Percentiles rank a stretch among this genome's conserved stretches.
These are phyloP conservation scores for Sutorius eximius DNA, from an alignment of 1,284 basidiomycete species.

Conservation along the genomic window DNA sequence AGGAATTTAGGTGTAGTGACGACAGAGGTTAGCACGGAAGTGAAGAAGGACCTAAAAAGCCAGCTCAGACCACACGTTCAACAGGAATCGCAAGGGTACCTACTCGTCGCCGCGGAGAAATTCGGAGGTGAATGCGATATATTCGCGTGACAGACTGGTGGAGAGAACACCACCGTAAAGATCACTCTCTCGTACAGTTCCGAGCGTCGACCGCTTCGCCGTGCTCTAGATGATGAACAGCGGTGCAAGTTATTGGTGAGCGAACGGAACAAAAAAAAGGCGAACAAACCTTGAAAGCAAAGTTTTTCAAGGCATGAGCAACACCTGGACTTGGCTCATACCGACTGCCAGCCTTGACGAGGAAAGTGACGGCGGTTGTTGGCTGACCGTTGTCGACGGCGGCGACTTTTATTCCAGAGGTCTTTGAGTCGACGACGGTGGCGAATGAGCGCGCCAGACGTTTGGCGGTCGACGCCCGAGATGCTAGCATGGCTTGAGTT, in stretches of 20 bases:
- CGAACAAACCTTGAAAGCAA: slow-evolving; percentile 86
- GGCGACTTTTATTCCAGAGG: slow-evolving; percentile 80
- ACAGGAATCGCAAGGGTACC: slow-evolving; percentile 39
- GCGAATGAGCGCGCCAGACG: slow-evolving; percentile 71
- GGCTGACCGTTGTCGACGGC: slow-evolving; percentile 79
- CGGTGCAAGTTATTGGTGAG: slow-evolving; percentile 10
- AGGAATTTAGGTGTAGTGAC: slow-evolving; percentile 81
- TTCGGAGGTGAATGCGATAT: slow-evolving; percentile 91
- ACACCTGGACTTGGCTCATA: slow-evolving; percentile 85
- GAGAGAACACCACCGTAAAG: slow-evolving; percentile 93
- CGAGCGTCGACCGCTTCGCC: slow-evolving; percentile 82
- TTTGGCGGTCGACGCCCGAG: slow-evolving; percentile 58
- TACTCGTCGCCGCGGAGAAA: slow-evolving; percentile 97
- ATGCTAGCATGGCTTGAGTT: slow-evolving; percentile 49
- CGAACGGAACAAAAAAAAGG: background rate
- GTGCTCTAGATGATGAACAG: slow-evolving; percentile 59
- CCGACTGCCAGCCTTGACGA: slow-evolving; percentile 88
- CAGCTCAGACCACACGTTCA: background rate
- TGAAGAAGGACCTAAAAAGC: slow-evolving; percentile 72
- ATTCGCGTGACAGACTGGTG: slow-evolving; percentile 83
- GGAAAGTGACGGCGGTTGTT: slow-evolving; percentile 82
- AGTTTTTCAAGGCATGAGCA: slow-evolving; percentile 92
- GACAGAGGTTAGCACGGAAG: slow-evolving; percentile 82
- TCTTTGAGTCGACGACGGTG: slow-evolving; percentile 66
- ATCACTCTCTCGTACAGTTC: slow-evolving; percentile 90